Conservation (phyloP, 202 grass and related monocot species). For the Musa balbisiana region DNA sequence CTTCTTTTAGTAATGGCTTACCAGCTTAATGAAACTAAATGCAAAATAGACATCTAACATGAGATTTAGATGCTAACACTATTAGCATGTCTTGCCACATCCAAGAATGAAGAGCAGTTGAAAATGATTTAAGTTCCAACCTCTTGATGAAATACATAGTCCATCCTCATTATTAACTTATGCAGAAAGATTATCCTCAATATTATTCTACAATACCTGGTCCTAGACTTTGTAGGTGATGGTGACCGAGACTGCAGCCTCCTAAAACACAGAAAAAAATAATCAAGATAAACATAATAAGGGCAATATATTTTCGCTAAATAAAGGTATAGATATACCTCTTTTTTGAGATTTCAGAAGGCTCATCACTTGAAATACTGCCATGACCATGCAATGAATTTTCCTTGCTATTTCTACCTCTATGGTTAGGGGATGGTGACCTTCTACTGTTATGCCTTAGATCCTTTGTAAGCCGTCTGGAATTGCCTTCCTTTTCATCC, state of each 20-base stretch:
- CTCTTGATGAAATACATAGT: not conserved
- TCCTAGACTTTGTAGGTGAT: constrained; percentile 75
- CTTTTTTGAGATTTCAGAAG: constrained; percentile 61
- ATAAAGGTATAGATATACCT: constrained; percentile 30
- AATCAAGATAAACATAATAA: constrained; percentile 11
- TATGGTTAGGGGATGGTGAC: constrained; percentile 54
- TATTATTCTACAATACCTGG: constrained; percentile 42
- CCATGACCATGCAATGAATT: constrained; percentile 44
- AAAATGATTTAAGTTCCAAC: not conserved
- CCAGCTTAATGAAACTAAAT: too few species aligned
- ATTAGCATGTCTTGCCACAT: too few species aligned
- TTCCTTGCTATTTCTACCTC: constrained; percentile 44
- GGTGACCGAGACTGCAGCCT: constrained; percentile 63
- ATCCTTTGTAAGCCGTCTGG: constrained; percentile 33
- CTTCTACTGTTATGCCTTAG: constrained; percentile 48
- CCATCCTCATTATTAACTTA: not conserved
- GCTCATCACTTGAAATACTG: constrained; percentile 58
- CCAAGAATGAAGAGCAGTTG: not conserved
- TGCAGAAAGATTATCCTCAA: not conserved
- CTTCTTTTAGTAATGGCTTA: too few species aligned
- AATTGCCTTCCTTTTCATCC: constrained; percentile 34
- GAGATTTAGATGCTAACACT: too few species aligned
- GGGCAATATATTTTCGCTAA: constrained; percentile 15
- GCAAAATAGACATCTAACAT: too few species aligned
- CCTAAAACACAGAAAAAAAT: constrained; percentile 38